Conservation (phyloP, 108 stramenopile species). For the Mediolabrus comicus region DNA sequence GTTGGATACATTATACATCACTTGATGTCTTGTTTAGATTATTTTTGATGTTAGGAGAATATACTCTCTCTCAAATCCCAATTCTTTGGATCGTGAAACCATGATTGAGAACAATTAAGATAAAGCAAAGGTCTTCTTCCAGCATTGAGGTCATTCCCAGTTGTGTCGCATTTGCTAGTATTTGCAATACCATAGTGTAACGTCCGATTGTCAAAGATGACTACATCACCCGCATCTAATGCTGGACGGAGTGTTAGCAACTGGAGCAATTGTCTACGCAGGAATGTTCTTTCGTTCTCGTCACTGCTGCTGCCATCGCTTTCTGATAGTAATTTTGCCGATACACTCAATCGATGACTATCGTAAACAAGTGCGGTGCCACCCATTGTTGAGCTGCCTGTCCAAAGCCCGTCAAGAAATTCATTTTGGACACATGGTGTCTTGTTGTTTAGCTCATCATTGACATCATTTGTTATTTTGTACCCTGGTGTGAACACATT, state of each 20-base stretch:
- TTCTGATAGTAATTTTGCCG: conserved; percentile 47
- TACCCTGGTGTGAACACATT: conserved; percentile 78
- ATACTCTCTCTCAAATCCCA: conserved; percentile 41
- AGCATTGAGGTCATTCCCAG: conserved; percentile 17
- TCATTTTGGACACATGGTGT: conserved; percentile 18
- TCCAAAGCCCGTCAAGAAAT: conserved; percentile 42
- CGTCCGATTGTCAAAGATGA: conserved; percentile 83
- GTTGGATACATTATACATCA: too few species aligned
- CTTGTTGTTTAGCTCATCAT: too few species aligned
- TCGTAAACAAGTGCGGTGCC: conserved; percentile 83
- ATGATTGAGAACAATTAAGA: conserved; percentile 71
- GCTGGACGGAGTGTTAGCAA: conserved; percentile 67
- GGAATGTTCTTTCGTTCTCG: conserved; percentile 2
- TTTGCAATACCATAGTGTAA: conserved; percentile 89
- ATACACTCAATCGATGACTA: conserved; percentile 66
- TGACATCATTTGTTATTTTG: conserved; percentile 8
- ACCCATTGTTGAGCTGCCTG: conserved; percentile 56
- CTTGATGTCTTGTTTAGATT: neutral
- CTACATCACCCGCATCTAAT: conserved; percentile 74
- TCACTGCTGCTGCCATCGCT: conserved; percentile 5
- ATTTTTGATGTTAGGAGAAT: conserved; percentile 14
- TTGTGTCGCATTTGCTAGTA: conserved; percentile 32
- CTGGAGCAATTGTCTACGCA: conserved; percentile 29
- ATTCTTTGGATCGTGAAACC: conserved; percentile 88
- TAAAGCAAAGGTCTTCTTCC: conserved; percentile 76